Conservation (phyloP, 2,329 filamentous ascomycete genomes). For the Ophiostoma perfectum region DNA sequence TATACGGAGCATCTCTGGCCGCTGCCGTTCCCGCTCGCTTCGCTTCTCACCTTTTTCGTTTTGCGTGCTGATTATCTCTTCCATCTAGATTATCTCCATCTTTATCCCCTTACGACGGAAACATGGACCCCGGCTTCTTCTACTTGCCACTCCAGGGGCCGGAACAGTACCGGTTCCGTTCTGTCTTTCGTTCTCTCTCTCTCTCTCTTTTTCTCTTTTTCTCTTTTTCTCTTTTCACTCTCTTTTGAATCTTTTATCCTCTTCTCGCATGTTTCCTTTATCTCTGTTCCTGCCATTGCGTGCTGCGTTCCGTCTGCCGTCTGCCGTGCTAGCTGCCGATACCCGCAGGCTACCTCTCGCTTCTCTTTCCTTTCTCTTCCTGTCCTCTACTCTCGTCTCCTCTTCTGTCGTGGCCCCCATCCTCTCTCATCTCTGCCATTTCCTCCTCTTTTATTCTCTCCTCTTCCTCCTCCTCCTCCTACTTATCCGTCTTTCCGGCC, state of each 20-base stretch:
- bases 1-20: not conserved
- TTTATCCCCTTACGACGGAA: not conserved
- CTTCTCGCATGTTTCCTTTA: not conserved
- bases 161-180: not conserved
- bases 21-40: slow-evolving; percentile 6
- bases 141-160: not conserved
- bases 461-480: not conserved
- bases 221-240: slow-evolving; percentile 1
- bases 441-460: not conserved
- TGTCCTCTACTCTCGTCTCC: too few relatives aligned
- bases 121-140: slow-evolving; percentile 2
- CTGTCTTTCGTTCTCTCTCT: not conserved
- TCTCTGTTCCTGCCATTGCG: not conserved
- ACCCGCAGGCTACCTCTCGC: too few relatives aligned
- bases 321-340: too few relatives aligned
- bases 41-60: not conserved
- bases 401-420: not conserved
- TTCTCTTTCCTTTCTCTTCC: too few relatives aligned
- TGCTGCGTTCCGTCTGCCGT: too few relatives aligned
- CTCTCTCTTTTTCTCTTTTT: not conserved
- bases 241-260: not conserved
- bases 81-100: not conserved
- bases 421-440: not conserved
- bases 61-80: not conserved
- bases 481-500: not conserved